Evolutionary conservation across 169 alveolate genomes (phyloP).

Genomic region (Theileria orientalis): DNA sequence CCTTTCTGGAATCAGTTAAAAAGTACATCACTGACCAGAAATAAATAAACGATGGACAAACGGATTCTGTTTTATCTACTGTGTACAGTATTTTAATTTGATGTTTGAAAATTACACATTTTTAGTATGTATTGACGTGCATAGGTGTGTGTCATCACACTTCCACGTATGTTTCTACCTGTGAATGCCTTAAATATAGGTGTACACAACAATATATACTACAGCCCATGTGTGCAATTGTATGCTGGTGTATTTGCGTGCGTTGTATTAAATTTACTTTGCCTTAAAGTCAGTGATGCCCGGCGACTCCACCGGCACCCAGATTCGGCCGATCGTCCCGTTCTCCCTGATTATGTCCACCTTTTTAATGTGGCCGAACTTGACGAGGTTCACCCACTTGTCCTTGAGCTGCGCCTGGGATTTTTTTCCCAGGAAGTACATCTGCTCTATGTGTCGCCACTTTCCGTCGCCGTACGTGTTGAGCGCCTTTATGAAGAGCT

Average conservation of each 20-base stretch:
- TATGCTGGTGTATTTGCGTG: too few species aligned
- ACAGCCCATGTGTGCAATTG: too few species aligned
- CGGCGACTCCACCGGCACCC: background rate
- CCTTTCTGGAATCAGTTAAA: conserved; percentile 54
- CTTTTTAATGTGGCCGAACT: conserved; percentile 40
- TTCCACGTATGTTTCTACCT: background rate
- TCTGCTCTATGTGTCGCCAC: conserved; percentile 37
- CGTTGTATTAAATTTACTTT: too few species aligned
- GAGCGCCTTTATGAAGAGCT: conserved; percentile 26
- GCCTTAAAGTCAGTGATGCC: too few species aligned
- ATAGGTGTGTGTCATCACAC: background rate
- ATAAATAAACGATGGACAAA: background rate
- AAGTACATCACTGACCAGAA: conserved; percentile 12
- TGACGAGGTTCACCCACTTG: conserved; percentile 57
- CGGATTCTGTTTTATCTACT: background rate
- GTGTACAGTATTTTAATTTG: too few species aligned
- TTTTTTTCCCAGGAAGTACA: conserved; percentile 42
- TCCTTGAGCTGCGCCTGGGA: conserved; percentile 59
- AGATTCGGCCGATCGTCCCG: background rate
- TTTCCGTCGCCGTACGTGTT: conserved; percentile 55
- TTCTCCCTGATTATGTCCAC: background rate
- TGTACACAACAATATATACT: too few species aligned
- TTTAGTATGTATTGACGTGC: too few species aligned
- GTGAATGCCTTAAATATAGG: background rate
- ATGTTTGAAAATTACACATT: too few species aligned